Base-by-base conservation (phyloP, 495 filamentous ascomycete genomes). In the Aspergillus ostianus region DNA sequence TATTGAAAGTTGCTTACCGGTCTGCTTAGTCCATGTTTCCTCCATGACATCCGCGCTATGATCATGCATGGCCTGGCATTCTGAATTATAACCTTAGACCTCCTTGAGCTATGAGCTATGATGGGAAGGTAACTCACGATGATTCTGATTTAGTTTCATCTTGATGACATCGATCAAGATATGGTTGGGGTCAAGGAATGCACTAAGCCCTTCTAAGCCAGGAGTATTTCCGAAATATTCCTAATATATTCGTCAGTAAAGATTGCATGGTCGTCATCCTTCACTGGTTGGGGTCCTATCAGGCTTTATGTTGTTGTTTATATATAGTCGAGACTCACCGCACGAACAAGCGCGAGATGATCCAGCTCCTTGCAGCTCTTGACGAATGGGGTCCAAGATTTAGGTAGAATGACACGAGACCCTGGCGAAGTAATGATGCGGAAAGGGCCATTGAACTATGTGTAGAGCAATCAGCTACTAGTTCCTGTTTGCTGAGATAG, bases 361-460 rank as follows among this genome's bases (percentile, higher is more conserved):
- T 59, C 61, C n/a, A 63, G 26, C 51, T 63, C 56, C 17, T 7
- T 30, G 45, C 53, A 59, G 6, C 26, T 55, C n/a, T 63, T 63
- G n/a, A 63, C 19, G 46, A 56, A 63, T 15, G 48, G 30, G 29
- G 47, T 59, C 15, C 45, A 59, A n/a, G 61, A 55, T 19, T 51
- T 23, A 21, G 61, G 61, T 4, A 63, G 52, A 30, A 63, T 59
- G 4, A 63, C 47, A 27, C 57, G 56, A 36, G 61, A 56, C 2
- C 61, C 56, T 27, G 51, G 30, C 12, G 32, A 55, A 9, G 52
- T 59, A 17, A 59, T 56, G 15, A 63, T 63, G 51, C 56, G 51
- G 44, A 63, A 59, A 32, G 60, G 56, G 21, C 60, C 60, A 45
- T 59, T 45, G 21, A 51, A 59, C 60, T 62, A 20, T 8, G 30